Evolutionary conservation across 129 eudicot genomes (phyloP), one percentile per base, ranked within the genome.

Genomic region (Rutidosis leptorrhynchoides): DNA sequence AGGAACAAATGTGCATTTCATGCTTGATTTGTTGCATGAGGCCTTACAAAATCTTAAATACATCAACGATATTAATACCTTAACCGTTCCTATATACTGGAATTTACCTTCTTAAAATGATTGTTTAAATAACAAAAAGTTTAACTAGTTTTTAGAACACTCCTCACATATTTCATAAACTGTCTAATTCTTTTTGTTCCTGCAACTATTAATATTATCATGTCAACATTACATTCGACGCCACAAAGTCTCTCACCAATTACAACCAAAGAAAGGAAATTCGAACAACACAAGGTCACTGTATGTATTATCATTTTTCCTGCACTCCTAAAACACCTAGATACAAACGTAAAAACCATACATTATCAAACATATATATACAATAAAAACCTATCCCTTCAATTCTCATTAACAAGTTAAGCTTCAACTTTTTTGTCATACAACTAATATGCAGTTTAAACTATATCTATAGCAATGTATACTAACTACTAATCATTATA

Each of bases 1-100:
- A 24, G 17, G 62, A 9, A 27, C 8, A 20, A 14, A 23, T 22
- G 22, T 27, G 8, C 46, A 40, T 40, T 37, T 37, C 46, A 40
- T 54, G 17, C 59, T 54, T 40, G 23, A 46, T 53, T 40, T 64
- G 69, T 64, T 8, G 70, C 59, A 65, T 11, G 48, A 10, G 9
- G 46, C 59, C 9, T 48, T n/a, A 49, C 10, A 66, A 48, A 9
- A 42, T 65, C 42, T 20, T n/a, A 65, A 19, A 19, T 67, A 52
- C 49, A 42, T 64, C 35, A 16, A 3, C 6, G 22, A 15, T 12
- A 16, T 46, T 17, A 46, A n/a, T 46, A 46, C 2, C 22, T 46
- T 46, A 5, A n/a, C 6, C 21, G 4, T 1, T 46, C 19, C 54
- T 4, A 25, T 12, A 56, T 56, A 25, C 24, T 24, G 24, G 1